A percentile compares a stretch with the other conserved stretches of the same genome.
Conservation (phyloP, 495 filamentous ascomycete genomes). For the Pyronema omphalodes region DNA sequence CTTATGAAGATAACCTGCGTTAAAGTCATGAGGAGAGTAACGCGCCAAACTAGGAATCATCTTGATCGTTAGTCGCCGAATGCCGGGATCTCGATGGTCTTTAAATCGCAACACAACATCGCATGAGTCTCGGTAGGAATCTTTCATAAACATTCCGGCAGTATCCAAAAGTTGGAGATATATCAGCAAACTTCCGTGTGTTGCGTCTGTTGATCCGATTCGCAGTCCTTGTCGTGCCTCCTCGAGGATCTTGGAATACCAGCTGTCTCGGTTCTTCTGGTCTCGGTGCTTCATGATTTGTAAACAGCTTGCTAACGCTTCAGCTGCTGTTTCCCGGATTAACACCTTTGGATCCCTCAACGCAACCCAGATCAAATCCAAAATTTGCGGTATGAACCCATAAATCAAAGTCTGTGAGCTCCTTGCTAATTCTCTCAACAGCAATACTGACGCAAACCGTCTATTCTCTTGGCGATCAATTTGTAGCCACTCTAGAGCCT, state of each 20-base stretch:
- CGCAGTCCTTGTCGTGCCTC: constrained; percentile 65
- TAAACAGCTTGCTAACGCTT: constrained; percentile 83
- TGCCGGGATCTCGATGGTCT: constrained; percentile 72
- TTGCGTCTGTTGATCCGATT: constrained; percentile 57
- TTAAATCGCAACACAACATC: constrained; percentile 80
- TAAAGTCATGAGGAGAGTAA: constrained; percentile 78
- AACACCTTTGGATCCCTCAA: constrained; percentile 72
- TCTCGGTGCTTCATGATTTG: constrained; percentile 85
- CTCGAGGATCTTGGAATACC: constrained; percentile 72
- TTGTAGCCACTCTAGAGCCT: constrained; percentile 86
- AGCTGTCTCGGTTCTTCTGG: constrained; percentile 58
- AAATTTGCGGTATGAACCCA: constrained; percentile 70
- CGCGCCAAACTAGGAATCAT: constrained; percentile 84
- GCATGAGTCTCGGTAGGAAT: constrained; percentile 67
- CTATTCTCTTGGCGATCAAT: constrained; percentile 84
- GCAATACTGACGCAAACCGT: constrained; percentile 76
- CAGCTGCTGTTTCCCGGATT: constrained; percentile 77
- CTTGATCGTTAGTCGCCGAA: constrained; percentile 69
- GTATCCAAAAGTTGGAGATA: constrained; percentile 79
- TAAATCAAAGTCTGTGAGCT: constrained; percentile 90
- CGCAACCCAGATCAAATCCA: constrained; percentile 89
- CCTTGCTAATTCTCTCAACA: constrained; percentile 71
- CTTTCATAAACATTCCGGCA: constrained; percentile 97
- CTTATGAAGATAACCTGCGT: constrained; percentile 62
- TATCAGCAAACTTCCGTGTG: constrained; percentile 81